Conservation (phyloP, 371 early-diverging fungal genomes). For the Mortierella sp. region DNA sequence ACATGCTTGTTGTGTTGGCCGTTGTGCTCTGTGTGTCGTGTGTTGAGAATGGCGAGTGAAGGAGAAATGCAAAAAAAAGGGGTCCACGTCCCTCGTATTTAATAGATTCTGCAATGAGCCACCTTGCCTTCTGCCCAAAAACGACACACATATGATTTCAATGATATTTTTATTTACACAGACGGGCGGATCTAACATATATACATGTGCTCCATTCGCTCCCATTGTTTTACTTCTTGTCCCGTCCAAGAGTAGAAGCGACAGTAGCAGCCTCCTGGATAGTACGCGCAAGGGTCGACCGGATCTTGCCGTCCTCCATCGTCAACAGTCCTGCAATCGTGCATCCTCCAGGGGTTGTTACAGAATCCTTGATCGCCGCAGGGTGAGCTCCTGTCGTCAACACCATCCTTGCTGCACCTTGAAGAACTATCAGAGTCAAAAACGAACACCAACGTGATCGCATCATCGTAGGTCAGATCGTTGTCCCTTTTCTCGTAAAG, state of each 20-base stretch:
- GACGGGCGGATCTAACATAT: not conserved
- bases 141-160: not conserved
- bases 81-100: not conserved
- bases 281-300: conserved; percentile 65
- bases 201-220: not conserved
- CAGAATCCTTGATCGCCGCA: conserved; percentile 66
- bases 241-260: conserved; percentile 63
- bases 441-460: not conserved
- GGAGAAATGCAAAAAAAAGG: not conserved
- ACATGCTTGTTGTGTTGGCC: not conserved
- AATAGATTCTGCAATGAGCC: not conserved
- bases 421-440: conserved; percentile 45
- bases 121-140: not conserved
- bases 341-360: conserved; percentile 71
- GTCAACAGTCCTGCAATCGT: conserved; percentile 69
- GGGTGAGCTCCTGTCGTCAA: conserved; percentile 65
- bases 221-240: conserved; percentile 29
- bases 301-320: conserved; percentile 70
- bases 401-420: conserved; percentile 69
- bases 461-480: not conserved
- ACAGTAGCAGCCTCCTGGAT: conserved; percentile 68
- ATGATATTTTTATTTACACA: not conserved
- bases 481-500: not conserved
- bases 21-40: not conserved
- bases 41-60: not conserved